phyloP scores from a whole-genome alignment of 2,329 filamentous ascomycete genomes.

The Penicillium sp. region DNA sequence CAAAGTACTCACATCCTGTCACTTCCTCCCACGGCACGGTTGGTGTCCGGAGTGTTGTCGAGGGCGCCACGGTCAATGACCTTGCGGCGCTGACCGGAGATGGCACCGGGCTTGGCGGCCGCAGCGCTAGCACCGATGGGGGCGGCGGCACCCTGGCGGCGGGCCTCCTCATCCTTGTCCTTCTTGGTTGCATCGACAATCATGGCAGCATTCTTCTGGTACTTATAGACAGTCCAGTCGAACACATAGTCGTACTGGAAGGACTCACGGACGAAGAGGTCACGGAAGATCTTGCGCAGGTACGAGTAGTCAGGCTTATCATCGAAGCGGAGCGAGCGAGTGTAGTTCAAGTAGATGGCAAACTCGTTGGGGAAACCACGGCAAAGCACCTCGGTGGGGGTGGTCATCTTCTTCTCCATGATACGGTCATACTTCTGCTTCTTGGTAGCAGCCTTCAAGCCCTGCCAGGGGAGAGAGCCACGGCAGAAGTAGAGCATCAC shows the following conservation, averaged over 20 bases:
- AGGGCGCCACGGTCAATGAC: slow-evolving; percentile 71
- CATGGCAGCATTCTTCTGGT: slow-evolving; percentile 98
- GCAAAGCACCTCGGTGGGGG: slow-evolving; percentile 96
- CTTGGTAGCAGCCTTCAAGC: slow-evolving; percentile 96
- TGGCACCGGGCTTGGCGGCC: slow-evolving; percentile 70
- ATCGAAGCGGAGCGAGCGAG: slow-evolving; percentile 95
- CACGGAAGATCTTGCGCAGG: slow-evolving; percentile 99
- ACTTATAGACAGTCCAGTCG: slow-evolving; percentile 99
- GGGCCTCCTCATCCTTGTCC: slow-evolving; percentile 73
- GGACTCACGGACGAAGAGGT: slow-evolving; percentile 96
- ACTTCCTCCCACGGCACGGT: slow-evolving; percentile 76
- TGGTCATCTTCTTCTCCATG: slow-evolving; percentile 99
- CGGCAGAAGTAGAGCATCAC: slow-evolving; percentile 99
- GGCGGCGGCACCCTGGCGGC: slow-evolving; percentile 68
- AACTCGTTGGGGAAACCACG: slow-evolving; percentile 99
- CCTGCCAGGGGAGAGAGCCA: slow-evolving; percentile 98
- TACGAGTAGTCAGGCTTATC: slow-evolving; percentile 99
- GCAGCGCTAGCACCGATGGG: slow-evolving; percentile 57
- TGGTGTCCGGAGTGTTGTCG: slow-evolving; percentile 73
- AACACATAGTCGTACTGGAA: slow-evolving; percentile 99
- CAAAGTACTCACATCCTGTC: slow-evolving; percentile 92
- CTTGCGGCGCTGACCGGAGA: slow-evolving; percentile 79
- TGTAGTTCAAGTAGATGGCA: slow-evolving; percentile 99
- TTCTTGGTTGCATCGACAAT: slow-evolving; percentile 80
- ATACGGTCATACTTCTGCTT: slow-evolving; percentile 99